Percentiles rank a stretch among this genome's conserved stretches.
phyloP scores from a whole-genome alignment of 805 yeast genomes.

The Saccharomycopsis vini region DNA sequence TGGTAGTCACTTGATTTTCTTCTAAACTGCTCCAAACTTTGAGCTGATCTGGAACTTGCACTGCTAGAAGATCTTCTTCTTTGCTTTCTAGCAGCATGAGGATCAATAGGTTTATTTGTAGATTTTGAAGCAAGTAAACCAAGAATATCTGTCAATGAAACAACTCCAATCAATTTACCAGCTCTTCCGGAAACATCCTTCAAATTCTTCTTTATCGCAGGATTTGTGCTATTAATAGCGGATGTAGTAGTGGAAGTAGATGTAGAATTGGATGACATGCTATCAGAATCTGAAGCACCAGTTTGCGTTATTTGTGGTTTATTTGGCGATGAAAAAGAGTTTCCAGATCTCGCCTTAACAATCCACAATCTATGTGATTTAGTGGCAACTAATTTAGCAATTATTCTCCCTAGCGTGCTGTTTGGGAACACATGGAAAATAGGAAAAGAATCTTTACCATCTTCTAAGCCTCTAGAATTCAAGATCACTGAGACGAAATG shows the following conservation, averaged over 20 bases:
- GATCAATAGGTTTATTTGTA: slow-evolving; percentile 50
- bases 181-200: slow-evolving; percentile 44
- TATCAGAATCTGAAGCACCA: neutral
- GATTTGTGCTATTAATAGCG: neutral
- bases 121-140: slow-evolving; percentile 64
- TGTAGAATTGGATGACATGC: neutral
- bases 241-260: slow-evolving; percentile 20
- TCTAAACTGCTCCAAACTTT: slow-evolving; percentile 9
- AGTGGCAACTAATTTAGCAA: slow-evolving; percentile 94
- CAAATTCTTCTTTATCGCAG: too few relatives aligned
- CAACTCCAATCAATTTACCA: slow-evolving; percentile 84
- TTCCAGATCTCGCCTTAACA: slow-evolving; percentile 42
- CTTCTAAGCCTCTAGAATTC: slow-evolving; percentile 81
- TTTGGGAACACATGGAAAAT: slow-evolving; percentile 83
- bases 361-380: slow-evolving; percentile 86
- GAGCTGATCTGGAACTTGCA: slow-evolving; percentile 15
- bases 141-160: slow-evolving; percentile 83
- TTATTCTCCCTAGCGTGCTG: slow-evolving; percentile 75
- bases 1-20: slow-evolving; percentile 16
- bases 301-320: slow-evolving; percentile 4
- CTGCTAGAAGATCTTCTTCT: slow-evolving; percentile 15
- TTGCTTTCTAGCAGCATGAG: slow-evolving; percentile 53
- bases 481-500: slow-evolving; percentile 83
- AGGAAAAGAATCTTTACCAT: slow-evolving; percentile 94
- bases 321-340: slow-evolving; percentile 20